Percentiles rank a stretch among this genome's conserved stretches.
phyloP scores from a whole-genome alignment of 1,284 basidiomycete genomes.

The Apiotrichum gamsii region DNA sequence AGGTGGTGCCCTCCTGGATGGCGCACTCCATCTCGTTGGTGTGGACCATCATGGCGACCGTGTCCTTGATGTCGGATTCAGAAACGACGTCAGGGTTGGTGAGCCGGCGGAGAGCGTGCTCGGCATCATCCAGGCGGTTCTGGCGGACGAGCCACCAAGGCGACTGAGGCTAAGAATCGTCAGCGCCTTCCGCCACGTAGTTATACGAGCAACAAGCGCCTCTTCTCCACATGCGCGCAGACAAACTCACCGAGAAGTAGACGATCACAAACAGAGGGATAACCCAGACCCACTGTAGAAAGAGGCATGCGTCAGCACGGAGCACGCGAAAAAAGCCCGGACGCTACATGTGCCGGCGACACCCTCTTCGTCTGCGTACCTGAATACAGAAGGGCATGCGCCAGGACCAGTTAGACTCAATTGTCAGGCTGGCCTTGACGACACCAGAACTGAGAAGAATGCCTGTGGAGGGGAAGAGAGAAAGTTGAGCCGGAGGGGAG shows the following conservation, averaged over 20 bases:
- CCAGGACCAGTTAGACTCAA: slow-evolving; percentile 36
- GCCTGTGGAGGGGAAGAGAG: no score
- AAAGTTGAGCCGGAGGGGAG: no score
- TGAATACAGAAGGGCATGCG: slow-evolving; percentile 36
- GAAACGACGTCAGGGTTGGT: slow-evolving; percentile 18
- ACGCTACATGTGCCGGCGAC: no score
- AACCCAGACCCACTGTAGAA: slow-evolving; percentile 47
- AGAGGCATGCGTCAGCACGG: no score
- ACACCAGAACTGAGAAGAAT: slow-evolving; percentile 47
- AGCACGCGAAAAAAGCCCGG: no score
- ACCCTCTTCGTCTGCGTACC: no score
- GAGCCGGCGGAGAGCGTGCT: slow-evolving; percentile 19
- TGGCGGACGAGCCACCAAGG: slow-evolving; percentile 40
- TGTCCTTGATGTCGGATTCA: slow-evolving; percentile 18
- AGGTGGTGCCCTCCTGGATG: slow-evolving; percentile 16
- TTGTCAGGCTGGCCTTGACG: slow-evolving; percentile 38
- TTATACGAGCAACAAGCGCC: no score
- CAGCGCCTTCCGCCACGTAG: no score
- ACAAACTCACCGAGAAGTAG: no score
- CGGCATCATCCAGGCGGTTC: slow-evolving; percentile 31
- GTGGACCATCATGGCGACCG: slow-evolving; percentile 34
- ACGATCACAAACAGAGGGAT: slow-evolving; percentile 33
- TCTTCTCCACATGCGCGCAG: no score
- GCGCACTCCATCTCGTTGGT: slow-evolving; percentile 31
- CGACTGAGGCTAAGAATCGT: slow-evolving; percentile 26